These are phyloP conservation scores for Boletus edulis DNA, from an alignment of 768 basidiomycete species.

Conservation along the genomic window DNA sequence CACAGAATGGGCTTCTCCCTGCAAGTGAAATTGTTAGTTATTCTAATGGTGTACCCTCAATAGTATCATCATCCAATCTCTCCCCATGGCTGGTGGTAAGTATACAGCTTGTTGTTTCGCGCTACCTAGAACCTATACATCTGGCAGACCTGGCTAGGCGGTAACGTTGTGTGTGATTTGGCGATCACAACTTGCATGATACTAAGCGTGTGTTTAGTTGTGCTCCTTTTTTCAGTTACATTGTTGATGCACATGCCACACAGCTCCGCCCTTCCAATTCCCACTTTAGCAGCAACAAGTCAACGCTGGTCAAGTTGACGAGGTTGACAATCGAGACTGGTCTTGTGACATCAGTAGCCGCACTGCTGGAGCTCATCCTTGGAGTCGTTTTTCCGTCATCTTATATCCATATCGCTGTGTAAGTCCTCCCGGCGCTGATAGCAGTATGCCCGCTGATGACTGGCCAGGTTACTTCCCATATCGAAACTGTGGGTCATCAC, in stretches of 20 bases:
- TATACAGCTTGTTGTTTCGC: no score
- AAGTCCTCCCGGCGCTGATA: background rate
- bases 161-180: conserved; percentile 18
- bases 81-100: conserved; percentile 12
- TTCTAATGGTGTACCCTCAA: no score
- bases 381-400: background rate
- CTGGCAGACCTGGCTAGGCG: conserved; percentile 20
- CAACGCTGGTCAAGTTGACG: conserved; percentile 7
- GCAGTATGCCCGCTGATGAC: background rate
- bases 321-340: conserved; percentile 26
- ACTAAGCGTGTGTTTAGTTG: conserved; percentile 2
- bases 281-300: background rate
- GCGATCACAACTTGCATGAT: conserved; percentile 21
- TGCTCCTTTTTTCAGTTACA: background rate
- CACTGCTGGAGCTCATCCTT: conserved; percentile 17
- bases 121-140: background rate
- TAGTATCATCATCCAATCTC: no score
- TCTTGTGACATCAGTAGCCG: conserved; percentile 17
- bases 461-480: conserved; percentile 7
- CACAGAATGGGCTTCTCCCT: no score
- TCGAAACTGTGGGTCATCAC: conserved; percentile 14
- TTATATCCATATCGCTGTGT: conserved; percentile 16
- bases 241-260: background rate
- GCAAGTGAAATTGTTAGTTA: no score
- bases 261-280: conserved; percentile 17